Base-by-base conservation (phyloP, 176 grass and related monocot species). In the Zoysia japonica region DNA sequence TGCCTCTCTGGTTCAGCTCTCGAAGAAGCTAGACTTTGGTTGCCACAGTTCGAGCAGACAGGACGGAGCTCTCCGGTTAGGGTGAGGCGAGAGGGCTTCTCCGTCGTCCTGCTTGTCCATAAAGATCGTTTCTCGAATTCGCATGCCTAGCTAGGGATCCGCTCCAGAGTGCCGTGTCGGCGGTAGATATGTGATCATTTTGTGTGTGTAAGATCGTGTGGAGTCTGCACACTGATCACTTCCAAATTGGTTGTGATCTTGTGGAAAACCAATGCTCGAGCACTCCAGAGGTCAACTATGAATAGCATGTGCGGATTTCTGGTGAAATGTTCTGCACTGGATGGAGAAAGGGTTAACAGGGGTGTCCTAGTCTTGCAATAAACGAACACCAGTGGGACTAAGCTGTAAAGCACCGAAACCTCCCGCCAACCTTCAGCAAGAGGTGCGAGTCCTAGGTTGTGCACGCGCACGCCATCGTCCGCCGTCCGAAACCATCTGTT, bases 21-120 rank as follows among this genome's bases (percentile, higher is more conserved):
- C 44, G 44, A 48, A 65, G 2, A 53, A 53, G 28, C 48, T 28
- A 1, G 3, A 28, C 28, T 9, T 28, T 5, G 16, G 54, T 84
- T 88, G 43, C 81, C 87, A 10, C 80, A 69, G 77, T 65, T 84
- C 53, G 87, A 17, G 71, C 15, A 80, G 82, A 80, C 87, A 88
- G 36, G 41, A 55, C 17, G 40, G 70, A 78, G 74, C 49, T 67
- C 49, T 40, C 2, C 13, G 1, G 16, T 53, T 51, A 4, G 67
- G 81, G 55, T 39, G 62, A 17, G 69, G 39, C 7, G 64, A 64
- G 61, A 44, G 75, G 52, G 10, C 17, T 16, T 11, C 17, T 66
- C n/a, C 35, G 36, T 2, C 55, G 0, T 52, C 7, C 47, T 10
- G 45, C 61, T 41, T 78, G 66, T 53, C 76, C 76, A 20, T 9